Evolutionary conservation across 192 early-diverging fungal species (phyloP).

Genomic region (Backusella psychrophila): DNA sequence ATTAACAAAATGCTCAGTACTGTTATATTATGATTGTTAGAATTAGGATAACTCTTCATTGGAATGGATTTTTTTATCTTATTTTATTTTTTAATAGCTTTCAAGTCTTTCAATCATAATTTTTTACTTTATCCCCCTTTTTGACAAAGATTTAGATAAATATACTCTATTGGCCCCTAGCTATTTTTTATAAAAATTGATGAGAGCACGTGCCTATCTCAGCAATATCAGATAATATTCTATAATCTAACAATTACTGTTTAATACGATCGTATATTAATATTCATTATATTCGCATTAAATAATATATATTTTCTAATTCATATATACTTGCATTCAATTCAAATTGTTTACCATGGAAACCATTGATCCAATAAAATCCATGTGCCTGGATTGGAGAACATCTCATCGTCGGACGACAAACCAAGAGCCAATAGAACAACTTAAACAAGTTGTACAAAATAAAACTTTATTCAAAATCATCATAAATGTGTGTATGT

Average conservation of each 20-base stretch:
- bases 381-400: background rate
- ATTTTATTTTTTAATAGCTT: background rate
- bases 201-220: background rate
- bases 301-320: too few species aligned
- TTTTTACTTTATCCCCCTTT: conserved; percentile 1
- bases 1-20: background rate
- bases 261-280: background rate
- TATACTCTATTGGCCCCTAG: background rate
- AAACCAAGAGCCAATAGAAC: background rate
- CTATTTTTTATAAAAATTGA: background rate
- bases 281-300: background rate
- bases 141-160: background rate
- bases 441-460: background rate
- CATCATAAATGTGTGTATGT: background rate
- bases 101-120: background rate
- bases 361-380: background rate
- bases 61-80: background rate
- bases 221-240: background rate
- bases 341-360: background rate
- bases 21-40: background rate
- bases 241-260: background rate
- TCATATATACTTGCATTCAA: background rate
- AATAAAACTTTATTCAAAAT: background rate
- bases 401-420: background rate
- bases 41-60: background rate